phyloP scores from a whole-genome alignment of 306 rosid species.

The Prosopis cineraria region DNA sequence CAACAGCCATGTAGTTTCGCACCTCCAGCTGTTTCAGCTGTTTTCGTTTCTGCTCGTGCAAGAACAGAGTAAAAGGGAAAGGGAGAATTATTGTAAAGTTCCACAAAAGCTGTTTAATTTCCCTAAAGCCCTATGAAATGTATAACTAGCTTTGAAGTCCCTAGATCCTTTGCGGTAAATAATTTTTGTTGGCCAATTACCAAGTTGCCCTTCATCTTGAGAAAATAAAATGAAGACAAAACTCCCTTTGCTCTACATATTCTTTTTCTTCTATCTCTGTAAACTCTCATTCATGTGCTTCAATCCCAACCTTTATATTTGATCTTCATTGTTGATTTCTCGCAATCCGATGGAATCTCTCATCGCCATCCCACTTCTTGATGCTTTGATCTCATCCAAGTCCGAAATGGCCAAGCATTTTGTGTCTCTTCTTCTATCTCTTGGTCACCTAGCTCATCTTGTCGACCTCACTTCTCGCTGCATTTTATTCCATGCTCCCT shows the following conservation, averaged over 20 bases:
- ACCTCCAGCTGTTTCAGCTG: background rate
- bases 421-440: conserved; percentile 34
- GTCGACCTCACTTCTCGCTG: conserved; percentile 46
- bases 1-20: conserved; percentile 1
- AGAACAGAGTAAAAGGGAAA: too few relatives aligned
- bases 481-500: conserved; percentile 38
- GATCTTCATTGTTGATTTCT: background rate
- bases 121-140: too few relatives aligned
- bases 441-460: conserved; percentile 33
- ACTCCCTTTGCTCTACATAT: too few relatives aligned
- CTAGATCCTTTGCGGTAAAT: too few relatives aligned
- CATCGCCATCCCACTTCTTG: conserved; percentile 11
- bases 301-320: background rate
- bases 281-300: background rate
- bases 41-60: too few relatives aligned
- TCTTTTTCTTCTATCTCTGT: background rate
- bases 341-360: background rate
- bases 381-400: background rate
- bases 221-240: too few relatives aligned
- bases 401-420: conserved; percentile 39
- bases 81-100: too few relatives aligned
- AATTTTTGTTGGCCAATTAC: too few relatives aligned
- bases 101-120: too few relatives aligned
- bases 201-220: too few relatives aligned
- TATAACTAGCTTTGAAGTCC: too few relatives aligned